phyloP scores from a whole-genome alignment of 1,139 yeast species.

The Sugiyamaella paludigena region DNA sequence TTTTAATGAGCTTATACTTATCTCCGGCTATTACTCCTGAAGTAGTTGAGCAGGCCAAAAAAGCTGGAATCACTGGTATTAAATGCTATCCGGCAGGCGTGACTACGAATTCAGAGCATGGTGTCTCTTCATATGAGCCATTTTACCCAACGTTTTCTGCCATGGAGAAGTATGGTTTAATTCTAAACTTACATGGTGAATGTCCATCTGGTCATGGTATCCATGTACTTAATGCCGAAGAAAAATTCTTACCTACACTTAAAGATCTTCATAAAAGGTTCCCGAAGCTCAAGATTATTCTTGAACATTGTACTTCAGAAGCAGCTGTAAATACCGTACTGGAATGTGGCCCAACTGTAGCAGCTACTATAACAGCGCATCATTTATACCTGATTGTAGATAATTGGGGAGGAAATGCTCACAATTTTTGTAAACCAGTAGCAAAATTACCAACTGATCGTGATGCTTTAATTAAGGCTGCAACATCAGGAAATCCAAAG shows the following conservation, averaged over 20 bases:
- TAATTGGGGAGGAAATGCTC: slow-evolving; percentile 95
- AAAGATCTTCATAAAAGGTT: slow-evolving; percentile 73
- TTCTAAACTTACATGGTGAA: slow-evolving; percentile 92
- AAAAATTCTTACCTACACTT: slow-evolving; percentile 88
- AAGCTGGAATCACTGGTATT: slow-evolving; percentile 64
- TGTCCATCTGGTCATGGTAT: slow-evolving; percentile 67
- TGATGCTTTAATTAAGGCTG: slow-evolving; percentile 77
- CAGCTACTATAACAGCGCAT: slow-evolving; percentile 95
- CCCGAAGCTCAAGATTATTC: slow-evolving; percentile 80
- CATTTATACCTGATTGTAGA: slow-evolving; percentile 86
- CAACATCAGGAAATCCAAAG: slow-evolving; percentile 87
- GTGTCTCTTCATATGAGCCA: slow-evolving; percentile 84
- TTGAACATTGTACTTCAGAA: slow-evolving; percentile 93
- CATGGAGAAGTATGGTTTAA: slow-evolving; percentile 72
- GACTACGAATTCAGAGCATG: slow-evolving; percentile 89
- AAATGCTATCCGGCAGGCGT: slow-evolving; percentile 99
- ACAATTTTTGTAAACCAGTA: slow-evolving; percentile 95
- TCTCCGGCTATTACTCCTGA: slow-evolving; percentile 80
- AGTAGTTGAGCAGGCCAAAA: slow-evolving; percentile 75
- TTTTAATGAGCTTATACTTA: slow-evolving; percentile 86
- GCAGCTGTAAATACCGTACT: slow-evolving; percentile 80
- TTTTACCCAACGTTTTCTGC: slow-evolving; percentile 89
- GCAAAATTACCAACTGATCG: slow-evolving; percentile 89
- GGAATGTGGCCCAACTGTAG: slow-evolving; percentile 69
- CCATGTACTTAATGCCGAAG: slow-evolving; percentile 92